phyloP scores from a whole-genome alignment of 2,329 filamentous ascomycete genomes.

The Talaromyces pinophilus region DNA sequence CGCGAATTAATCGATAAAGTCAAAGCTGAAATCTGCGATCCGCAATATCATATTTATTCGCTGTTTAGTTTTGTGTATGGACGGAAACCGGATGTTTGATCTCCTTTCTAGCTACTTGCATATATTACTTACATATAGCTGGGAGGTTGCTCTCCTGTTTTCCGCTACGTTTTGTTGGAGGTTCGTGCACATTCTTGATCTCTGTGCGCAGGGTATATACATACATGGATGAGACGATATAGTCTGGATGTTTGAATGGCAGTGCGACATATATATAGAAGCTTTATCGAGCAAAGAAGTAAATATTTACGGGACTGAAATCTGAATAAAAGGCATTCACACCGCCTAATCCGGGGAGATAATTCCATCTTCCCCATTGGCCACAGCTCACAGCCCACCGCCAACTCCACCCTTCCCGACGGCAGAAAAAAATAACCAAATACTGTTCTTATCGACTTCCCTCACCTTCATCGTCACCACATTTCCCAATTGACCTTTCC shows the following conservation, averaged over 20 bases:
- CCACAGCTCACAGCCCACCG: neutral
- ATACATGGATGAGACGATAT: neutral
- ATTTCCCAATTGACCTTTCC: neutral
- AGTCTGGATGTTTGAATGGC: neutral
- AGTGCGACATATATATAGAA: neutral
- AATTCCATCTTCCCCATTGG: neutral
- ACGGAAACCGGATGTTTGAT: slow-evolving; percentile 22
- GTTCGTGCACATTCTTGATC: neutral
- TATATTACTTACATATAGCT: neutral
- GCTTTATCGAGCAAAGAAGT: neutral
- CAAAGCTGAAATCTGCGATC: slow-evolving; percentile 35
- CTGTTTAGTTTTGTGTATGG: slow-evolving; percentile 24
- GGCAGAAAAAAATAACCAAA: slow-evolving; percentile 5
- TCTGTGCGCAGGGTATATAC: neutral
- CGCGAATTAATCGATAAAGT: slow-evolving; percentile 35
- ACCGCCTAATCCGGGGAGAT: neutral
- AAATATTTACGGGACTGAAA: neutral
- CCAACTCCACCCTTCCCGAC: neutral
- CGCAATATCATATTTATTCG: slow-evolving; percentile 33
- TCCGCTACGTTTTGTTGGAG: neutral
- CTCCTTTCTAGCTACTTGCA: neutral
- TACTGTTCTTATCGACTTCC: neutral
- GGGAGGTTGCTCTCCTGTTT: neutral
- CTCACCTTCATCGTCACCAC: neutral
- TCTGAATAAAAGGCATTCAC: neutral